Conservation (phyloP, 305 asterid species). For the Withania somnifera region DNA sequence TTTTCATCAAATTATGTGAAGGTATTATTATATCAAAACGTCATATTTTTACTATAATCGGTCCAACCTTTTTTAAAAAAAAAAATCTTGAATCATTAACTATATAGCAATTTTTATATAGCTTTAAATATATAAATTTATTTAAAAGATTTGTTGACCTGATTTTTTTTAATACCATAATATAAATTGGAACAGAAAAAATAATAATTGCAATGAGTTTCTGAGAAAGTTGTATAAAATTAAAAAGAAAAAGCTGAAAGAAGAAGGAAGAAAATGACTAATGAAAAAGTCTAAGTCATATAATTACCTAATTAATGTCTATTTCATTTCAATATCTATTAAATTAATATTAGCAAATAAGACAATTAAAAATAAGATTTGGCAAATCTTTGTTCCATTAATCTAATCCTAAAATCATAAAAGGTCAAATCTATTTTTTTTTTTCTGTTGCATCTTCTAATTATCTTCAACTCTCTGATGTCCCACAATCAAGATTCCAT, state of each 20-base stretch:
- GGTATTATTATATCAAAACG: neutral
- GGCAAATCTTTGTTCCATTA: slow-evolving; percentile 25
- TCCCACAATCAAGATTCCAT: slow-evolving; percentile 14
- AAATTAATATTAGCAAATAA: neutral
- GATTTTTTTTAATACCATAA: no score
- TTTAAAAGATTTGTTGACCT: no score
- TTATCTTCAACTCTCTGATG: slow-evolving; percentile 20
- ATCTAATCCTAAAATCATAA: slow-evolving; percentile 12
- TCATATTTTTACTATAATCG: neutral
- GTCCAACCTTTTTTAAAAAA: no score
- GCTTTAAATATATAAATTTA: no score
- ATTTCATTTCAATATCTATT: neutral
- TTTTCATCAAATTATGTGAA: neutral
- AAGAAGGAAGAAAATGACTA: neutral
- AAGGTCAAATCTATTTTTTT: slow-evolving; percentile 18
- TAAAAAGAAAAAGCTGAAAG: neutral
- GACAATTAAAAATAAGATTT: slow-evolving; percentile 18
- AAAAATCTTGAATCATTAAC: neutral
- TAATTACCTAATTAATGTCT: neutral
- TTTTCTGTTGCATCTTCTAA: slow-evolving; percentile 19
- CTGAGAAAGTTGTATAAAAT: neutral
- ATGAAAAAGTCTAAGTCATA: neutral
- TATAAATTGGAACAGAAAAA: neutral
- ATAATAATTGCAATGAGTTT: neutral
- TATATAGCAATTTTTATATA: no score